A percentile compares a stretch with the other conserved stretches of the same genome.
These are phyloP conservation scores for Gossypium ekmanianum DNA, from an alignment of 345 rosid species.

Conservation along the genomic window DNA sequence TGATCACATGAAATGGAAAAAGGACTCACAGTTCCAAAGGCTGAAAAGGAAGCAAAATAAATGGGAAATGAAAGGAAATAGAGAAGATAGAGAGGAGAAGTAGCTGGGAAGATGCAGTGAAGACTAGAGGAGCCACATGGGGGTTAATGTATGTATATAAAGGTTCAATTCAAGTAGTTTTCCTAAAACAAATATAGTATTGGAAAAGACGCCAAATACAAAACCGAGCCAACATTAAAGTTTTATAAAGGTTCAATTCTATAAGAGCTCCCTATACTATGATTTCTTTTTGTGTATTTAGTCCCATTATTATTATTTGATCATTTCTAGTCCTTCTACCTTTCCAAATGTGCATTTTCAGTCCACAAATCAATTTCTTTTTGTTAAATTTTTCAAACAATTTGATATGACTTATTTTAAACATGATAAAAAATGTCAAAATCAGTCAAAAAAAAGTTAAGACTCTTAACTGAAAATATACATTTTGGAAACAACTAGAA, in stretches of 20 bases:
- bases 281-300: no score
- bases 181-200: neutral
- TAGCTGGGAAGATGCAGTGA: neutral
- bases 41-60: neutral
- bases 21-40: neutral
- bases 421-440: no score
- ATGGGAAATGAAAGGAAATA: conserved; percentile 12
- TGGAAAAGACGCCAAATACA: neutral
- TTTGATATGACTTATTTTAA: no score
- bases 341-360: no score
- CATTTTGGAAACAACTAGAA: no score
- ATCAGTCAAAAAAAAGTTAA: no score
- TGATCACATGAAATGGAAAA: conserved; percentile 40
- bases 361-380: neutral
- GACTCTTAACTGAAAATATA: no score
- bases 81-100: conserved; percentile 16
- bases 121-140: neutral
- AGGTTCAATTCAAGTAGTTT: neutral
- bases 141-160: neutral
- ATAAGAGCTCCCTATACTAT: no score
- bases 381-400: neutral
- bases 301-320: no score
- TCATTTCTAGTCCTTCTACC: no score
- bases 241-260: no score
- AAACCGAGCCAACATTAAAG: neutral